These are phyloP conservation scores for Boletus sp. DNA, from an alignment of 1,284 basidiomycete genomes.

Conservation along the genomic window DNA sequence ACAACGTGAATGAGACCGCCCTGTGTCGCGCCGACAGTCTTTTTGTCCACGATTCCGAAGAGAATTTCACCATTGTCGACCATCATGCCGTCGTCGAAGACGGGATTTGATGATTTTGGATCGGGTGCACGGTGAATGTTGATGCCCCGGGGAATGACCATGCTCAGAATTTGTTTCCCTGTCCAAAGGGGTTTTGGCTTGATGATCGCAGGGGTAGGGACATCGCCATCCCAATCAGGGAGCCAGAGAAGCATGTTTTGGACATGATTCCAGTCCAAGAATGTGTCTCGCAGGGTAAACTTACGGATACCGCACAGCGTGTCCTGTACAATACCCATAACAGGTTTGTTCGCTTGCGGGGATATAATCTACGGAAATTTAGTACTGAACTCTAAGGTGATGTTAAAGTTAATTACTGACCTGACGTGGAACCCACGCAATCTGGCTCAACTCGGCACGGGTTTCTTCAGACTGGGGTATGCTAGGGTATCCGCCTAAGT, in stretches of 20 bases:
- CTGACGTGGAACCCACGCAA: slow-evolving; percentile 98
- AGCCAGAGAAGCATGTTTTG: slow-evolving; percentile 99
- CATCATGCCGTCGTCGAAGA: slow-evolving; percentile 90
- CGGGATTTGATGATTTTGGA: slow-evolving; percentile 75
- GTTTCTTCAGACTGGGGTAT: slow-evolving; percentile 99
- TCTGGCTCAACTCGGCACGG: slow-evolving; percentile 95
- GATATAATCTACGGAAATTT: slow-evolving; percentile 79
- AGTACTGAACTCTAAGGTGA: neutral
- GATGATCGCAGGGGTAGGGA: slow-evolving; percentile 91
- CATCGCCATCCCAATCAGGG: slow-evolving; percentile 92
- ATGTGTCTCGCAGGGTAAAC: slow-evolving; percentile 92
- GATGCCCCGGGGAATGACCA: slow-evolving; percentile 94
- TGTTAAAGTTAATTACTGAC: slow-evolving; percentile 38
- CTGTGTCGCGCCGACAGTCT: slow-evolving; percentile 92
- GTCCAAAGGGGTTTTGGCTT: slow-evolving; percentile 98
- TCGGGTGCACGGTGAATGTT: slow-evolving; percentile 86
- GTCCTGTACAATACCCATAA: slow-evolving; percentile 99
- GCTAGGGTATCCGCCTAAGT: slow-evolving; percentile 38
- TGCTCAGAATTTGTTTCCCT: slow-evolving; percentile 92
- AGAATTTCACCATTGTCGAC: slow-evolving; percentile 98
- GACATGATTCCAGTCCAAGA: slow-evolving; percentile 90
- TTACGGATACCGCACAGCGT: slow-evolving; percentile 97
- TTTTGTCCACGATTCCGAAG: slow-evolving; percentile 96
- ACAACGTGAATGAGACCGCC: slow-evolving; percentile 96
- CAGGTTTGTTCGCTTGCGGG: slow-evolving; percentile 98